These are phyloP conservation scores for Rhodamnia rubescens DNA, from an alignment of 345 rosid genomes.

Conservation along the genomic window DNA sequence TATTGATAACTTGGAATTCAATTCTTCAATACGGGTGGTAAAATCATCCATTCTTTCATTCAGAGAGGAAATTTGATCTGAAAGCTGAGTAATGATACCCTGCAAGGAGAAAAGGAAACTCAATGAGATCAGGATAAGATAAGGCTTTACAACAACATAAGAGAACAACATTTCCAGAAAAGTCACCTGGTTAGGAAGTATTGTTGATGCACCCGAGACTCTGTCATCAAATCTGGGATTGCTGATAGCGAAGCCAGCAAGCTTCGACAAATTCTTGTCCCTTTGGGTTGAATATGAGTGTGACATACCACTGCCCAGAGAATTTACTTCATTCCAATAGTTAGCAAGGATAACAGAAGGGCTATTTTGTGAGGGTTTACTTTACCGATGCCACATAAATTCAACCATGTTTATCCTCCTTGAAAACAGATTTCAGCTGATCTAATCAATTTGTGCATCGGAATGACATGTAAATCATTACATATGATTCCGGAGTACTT, in stretches of 20 bases:
- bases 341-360: not conserved
- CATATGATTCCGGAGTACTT: not conserved
- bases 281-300: conserved; percentile 81
- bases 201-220: conserved; percentile 30
- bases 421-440: not conserved
- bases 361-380: not conserved
- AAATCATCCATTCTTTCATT: conserved; percentile 94
- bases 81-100: conserved; percentile 79
- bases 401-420: not conserved
- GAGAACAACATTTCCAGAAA: not conserved
- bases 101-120: conserved; percentile 4
- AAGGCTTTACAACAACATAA: not conserved
- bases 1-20: conserved; percentile 48
- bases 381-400: not conserved
- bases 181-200: conserved; percentile 47
- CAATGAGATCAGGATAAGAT: not conserved
- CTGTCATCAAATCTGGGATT: conserved; percentile 36
- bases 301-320: conserved; percentile 61
- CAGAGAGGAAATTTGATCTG: conserved; percentile 78
- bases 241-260: conserved; percentile 23
- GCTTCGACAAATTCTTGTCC: conserved; percentile 54
- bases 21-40: conserved; percentile 60
- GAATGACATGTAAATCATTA: not conserved
- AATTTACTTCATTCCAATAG: not conserved
- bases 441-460: not conserved